Evolutionary conservation across 192 early-diverging fungal genomes (phyloP).

Genomic region (Rhizoclosmatium sp.): DNA sequence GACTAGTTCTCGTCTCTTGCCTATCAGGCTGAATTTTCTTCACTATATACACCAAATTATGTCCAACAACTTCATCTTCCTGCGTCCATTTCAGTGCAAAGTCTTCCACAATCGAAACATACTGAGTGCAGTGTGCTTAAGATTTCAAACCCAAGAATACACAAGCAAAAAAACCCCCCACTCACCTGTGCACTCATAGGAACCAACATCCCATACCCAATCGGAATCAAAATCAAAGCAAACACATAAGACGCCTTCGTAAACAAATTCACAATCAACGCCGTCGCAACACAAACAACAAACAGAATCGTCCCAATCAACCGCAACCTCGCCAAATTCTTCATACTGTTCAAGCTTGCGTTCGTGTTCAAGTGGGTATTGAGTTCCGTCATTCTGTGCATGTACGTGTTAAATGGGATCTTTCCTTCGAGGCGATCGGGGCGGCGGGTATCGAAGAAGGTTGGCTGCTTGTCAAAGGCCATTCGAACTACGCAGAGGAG

Average conservation of each 20-base stretch:
- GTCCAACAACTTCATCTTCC: conserved; percentile 11
- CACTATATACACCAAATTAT: background rate
- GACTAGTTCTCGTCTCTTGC: background rate
- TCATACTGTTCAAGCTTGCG: too few relatives aligned
- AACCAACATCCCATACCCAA: background rate
- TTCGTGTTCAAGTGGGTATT: background rate
- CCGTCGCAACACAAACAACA: background rate
- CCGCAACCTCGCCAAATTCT: too few relatives aligned
- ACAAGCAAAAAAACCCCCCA: too few relatives aligned
- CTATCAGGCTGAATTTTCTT: background rate
- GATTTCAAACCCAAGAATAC: background rate
- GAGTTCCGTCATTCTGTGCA: conserved; percentile 1
- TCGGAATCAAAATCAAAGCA: background rate
- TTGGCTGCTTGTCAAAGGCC: background rate
- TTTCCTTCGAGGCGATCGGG: conserved; percentile 6
- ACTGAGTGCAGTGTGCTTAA: background rate
- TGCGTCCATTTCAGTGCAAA: background rate
- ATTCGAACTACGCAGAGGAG: background rate
- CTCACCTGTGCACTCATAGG: background rate
- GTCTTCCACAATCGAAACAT: background rate
- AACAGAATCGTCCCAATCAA: too few relatives aligned
- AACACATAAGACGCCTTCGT: background rate
- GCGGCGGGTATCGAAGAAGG: background rate
- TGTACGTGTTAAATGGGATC: conserved; percentile 7
- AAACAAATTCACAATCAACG: background rate